phyloP scores from a whole-genome alignment of 768 basidiomycete species.

The Russula olivacea region DNA sequence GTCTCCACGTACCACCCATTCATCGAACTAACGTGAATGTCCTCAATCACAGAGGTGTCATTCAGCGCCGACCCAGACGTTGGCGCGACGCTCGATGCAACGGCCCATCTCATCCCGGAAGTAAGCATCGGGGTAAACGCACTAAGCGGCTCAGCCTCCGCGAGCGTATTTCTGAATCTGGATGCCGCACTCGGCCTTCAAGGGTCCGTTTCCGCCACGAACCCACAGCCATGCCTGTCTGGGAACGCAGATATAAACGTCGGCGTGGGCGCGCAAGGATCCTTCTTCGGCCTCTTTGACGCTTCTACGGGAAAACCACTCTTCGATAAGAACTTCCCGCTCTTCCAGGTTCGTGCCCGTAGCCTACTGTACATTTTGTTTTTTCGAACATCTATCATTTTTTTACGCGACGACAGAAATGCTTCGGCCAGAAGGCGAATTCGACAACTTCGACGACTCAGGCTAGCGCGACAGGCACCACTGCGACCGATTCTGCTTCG shows the following conservation, averaged over 20 bases:
- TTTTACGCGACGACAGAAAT: background rate
- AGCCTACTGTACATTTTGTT: no score
- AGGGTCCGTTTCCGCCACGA: background rate
- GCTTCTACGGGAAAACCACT: background rate
- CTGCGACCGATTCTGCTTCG: no score
- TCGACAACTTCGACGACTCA: no score
- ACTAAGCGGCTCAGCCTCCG: background rate
- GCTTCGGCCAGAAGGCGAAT: background rate
- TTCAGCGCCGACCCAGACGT: background rate
- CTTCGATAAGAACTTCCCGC: background rate
- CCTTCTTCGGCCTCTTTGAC: background rate
- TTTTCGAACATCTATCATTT: background rate
- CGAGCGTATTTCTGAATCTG: constrained; percentile 4
- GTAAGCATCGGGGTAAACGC: constrained; percentile 15
- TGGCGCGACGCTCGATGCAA: constrained; percentile 32
- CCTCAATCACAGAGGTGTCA: background rate
- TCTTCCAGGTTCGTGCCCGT: background rate
- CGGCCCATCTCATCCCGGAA: constrained; percentile 45
- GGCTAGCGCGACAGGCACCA: no score
- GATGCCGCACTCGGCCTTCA: constrained; percentile 1
- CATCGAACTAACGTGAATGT: background rate
- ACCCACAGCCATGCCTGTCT: constrained; percentile 4
- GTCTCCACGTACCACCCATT: background rate
- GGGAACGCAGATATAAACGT: background rate
- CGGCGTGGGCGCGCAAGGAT: background rate